Percentiles rank a stretch among this genome's conserved stretches.
Evolutionary conservation across 306 rosid genomes (phyloP).

Genomic region (Datisca glomerata): DNA sequence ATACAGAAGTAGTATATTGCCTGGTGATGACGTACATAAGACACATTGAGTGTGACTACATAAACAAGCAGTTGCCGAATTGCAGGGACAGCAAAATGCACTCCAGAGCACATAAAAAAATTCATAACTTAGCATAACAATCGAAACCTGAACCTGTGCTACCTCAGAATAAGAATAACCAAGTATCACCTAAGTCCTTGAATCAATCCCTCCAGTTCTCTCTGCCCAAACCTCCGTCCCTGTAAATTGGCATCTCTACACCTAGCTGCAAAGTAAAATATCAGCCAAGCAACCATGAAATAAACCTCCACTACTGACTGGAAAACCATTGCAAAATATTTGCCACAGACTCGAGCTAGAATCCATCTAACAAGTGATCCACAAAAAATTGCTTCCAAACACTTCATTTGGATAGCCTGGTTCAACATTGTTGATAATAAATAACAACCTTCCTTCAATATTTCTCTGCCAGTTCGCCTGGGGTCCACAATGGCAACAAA

Average conservation of each 20-base stretch:
- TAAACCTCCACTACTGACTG: slow-evolving; percentile 87
- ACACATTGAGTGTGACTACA: slow-evolving; percentile 40
- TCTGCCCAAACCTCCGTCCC: slow-evolving; percentile 58
- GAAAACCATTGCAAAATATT: slow-evolving; percentile 48
- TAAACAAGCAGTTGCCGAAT: slow-evolving; percentile 29
- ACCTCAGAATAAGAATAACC: slow-evolving; percentile 12
- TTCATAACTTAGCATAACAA: slow-evolving; percentile 29
- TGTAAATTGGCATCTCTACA: slow-evolving; percentile 56
- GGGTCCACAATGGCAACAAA: slow-evolving; percentile 91
- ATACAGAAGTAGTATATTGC: slow-evolving; percentile 57
- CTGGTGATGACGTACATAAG: slow-evolving; percentile 43
- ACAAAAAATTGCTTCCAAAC: slow-evolving; percentile 65
- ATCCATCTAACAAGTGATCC: slow-evolving; percentile 63
- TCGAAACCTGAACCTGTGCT: slow-evolving; percentile 20
- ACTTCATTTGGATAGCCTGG: slow-evolving; percentile 65
- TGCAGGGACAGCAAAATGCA: slow-evolving; percentile 34
- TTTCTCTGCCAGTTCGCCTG: slow-evolving; percentile 80
- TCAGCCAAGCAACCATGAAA: slow-evolving; percentile 85
- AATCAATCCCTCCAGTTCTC: slow-evolving; percentile 61
- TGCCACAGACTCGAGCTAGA: slow-evolving; percentile 38
- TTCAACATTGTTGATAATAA: slow-evolving; percentile 63
- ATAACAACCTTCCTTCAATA: slow-evolving; percentile 80
- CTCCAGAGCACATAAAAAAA: slow-evolving; percentile 28
- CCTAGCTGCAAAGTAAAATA: slow-evolving; percentile 65
- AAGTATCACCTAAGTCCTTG: slow-evolving; percentile 57